A percentile compares a stretch with the other conserved stretches of the same genome.
Evolutionary conservation across 768 basidiomycete genomes (phyloP).

Genomic region (Mycena rebaudengoi): DNA sequence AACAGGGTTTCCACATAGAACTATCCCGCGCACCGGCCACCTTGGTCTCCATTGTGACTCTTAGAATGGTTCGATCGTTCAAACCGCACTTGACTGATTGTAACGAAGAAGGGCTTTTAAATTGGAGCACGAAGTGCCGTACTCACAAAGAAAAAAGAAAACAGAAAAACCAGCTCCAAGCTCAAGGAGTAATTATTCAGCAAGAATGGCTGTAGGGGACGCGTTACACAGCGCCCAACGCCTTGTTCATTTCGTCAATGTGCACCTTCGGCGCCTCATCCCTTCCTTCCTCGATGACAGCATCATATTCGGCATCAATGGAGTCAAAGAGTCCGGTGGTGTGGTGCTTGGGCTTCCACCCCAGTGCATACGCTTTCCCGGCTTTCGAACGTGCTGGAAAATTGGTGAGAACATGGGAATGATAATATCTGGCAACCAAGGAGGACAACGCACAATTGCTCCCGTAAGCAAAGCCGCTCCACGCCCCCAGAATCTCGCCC

Average conservation of each 20-base stretch:
- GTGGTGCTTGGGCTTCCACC: constrained; percentile 25
- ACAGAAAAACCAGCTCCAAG: no score
- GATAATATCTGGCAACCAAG: no score
- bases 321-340: constrained; percentile 23
- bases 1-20: no score
- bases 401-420: background rate
- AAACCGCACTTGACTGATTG: no score
- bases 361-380: constrained; percentile 19
- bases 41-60: no score
- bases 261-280: constrained; percentile 27
- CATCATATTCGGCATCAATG: constrained; percentile 25
- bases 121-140: no score
- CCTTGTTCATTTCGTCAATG: constrained; percentile 25
- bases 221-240: background rate
- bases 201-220: no score
- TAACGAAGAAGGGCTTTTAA: no score
- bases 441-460: constrained; percentile 21
- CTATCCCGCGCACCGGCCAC: no score
- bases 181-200: no score
- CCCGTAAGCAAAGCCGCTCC: constrained; percentile 28
- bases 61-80: no score
- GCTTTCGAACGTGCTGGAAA: constrained; percentile 21
- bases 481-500: constrained; percentile 15
- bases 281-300: constrained; percentile 21
- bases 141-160: no score